Evolutionary conservation across 2,329 filamentous ascomycete genomes (phyloP).

Genomic region (Nothophaeocryptopus gaeumannii): DNA sequence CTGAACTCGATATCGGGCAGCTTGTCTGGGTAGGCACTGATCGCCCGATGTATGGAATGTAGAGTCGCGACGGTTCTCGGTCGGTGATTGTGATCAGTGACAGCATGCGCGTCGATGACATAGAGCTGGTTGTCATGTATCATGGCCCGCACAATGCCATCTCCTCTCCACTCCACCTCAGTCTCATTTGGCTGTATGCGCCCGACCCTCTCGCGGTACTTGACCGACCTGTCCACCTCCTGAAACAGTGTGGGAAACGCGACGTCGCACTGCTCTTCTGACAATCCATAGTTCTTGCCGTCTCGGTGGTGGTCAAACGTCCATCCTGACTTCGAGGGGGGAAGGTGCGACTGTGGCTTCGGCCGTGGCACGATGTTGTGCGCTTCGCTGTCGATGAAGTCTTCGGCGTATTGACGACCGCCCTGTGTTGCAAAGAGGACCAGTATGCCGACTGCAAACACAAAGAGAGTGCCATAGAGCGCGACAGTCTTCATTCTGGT

Average conservation of each 20-base stretch:
- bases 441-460: constrained; percentile 15
- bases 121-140: constrained; percentile 33
- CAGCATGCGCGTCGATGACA: constrained; percentile 25
- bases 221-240: constrained; percentile 32
- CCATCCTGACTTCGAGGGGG: constrained; percentile 12
- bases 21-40: constrained; percentile 36
- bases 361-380: constrained; percentile 9
- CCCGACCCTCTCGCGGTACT: constrained; percentile 22
- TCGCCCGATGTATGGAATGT: constrained; percentile 46
- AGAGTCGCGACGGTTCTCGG: constrained; percentile 39
- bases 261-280: constrained; percentile 28
- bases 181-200: constrained; percentile 26
- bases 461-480: constrained; percentile 18
- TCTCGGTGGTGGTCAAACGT: constrained; percentile 21
- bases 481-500: constrained; percentile 16
- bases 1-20: constrained; percentile 48
- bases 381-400: constrained; percentile 7
- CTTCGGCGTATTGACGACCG: constrained; percentile 5
- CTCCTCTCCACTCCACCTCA: constrained; percentile 23
- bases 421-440: constrained; percentile 18
- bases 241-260: constrained; percentile 33
- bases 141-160: constrained; percentile 27
- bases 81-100: constrained; percentile 27
- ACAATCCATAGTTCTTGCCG: constrained; percentile 28
- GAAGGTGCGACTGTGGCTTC: constrained; percentile 7